Percentiles rank a stretch among this genome's conserved stretches.
These are phyloP conservation scores for Echinosphaeria canescens DNA, from an alignment of 2,329 filamentous ascomycete species.

Conservation along the genomic window DNA sequence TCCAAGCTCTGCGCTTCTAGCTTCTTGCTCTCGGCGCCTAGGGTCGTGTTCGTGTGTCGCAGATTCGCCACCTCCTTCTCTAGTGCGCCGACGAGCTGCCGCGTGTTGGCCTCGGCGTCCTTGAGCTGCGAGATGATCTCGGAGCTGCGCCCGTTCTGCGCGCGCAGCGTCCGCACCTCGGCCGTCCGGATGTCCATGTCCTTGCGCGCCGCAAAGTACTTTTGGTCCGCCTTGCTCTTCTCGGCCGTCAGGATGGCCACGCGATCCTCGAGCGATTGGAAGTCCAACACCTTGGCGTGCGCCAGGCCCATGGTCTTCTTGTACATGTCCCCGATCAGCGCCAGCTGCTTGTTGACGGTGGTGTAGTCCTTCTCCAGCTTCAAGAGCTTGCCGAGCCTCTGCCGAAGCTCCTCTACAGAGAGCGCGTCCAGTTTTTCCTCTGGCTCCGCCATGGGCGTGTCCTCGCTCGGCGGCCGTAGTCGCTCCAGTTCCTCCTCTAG, in stretches of 20 bases:
- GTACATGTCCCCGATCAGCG: slow-evolving; percentile 68
- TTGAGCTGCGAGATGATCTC: slow-evolving; percentile 90
- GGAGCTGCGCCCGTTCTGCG: slow-evolving; percentile 73
- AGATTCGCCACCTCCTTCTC: slow-evolving; percentile 81
- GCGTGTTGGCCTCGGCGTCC: slow-evolving; percentile 62
- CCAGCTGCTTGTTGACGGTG: slow-evolving; percentile 70
- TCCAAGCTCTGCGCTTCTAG: slow-evolving; percentile 55
- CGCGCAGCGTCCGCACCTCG: slow-evolving; percentile 59
- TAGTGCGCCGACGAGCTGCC: slow-evolving; percentile 56
- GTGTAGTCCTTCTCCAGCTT: slow-evolving; percentile 63
- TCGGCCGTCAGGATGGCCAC: slow-evolving; percentile 55
- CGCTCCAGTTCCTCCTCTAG: slow-evolving; percentile 70
- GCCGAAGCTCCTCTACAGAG: slow-evolving; percentile 47
- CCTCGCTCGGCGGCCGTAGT: slow-evolving; percentile 27
- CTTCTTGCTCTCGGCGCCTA: slow-evolving; percentile 51
- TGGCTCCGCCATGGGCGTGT: slow-evolving; percentile 19
- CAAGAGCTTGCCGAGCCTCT: slow-evolving; percentile 49
- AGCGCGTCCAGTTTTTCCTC: slow-evolving; percentile 32
- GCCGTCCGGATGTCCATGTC: slow-evolving; percentile 68
- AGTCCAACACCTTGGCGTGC: slow-evolving; percentile 69
- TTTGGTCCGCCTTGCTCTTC: slow-evolving; percentile 93
- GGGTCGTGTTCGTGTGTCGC: slow-evolving; percentile 52
- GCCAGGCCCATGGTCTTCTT: slow-evolving; percentile 73
- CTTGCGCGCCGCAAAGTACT: slow-evolving; percentile 92
- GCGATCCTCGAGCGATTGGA: slow-evolving; percentile 55